Conservation (phyloP, 371 early-diverging fungal species). For the Mucor plumbeus region DNA sequence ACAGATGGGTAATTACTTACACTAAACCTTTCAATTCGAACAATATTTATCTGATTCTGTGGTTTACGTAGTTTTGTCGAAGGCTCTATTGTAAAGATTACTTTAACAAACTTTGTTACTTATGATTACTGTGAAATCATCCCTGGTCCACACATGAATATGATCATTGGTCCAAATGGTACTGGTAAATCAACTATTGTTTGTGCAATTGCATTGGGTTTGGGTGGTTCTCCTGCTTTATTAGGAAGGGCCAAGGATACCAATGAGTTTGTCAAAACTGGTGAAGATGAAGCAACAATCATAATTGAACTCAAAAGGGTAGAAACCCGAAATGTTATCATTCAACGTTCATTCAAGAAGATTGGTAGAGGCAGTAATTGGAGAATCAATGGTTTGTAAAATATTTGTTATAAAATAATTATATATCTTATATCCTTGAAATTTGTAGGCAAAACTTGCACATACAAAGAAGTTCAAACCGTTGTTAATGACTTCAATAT, state of each 20-base stretch:
- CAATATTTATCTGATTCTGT: background rate
- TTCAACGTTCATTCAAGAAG: constrained; percentile 74
- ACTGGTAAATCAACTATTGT: constrained; percentile 99
- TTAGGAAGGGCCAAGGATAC: constrained; percentile 90
- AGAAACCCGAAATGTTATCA: constrained; percentile 54
- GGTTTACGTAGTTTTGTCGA: constrained; percentile 53
- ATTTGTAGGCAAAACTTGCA: constrained; percentile 55
- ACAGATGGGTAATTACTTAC: background rate
- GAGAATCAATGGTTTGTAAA: constrained; percentile 76
- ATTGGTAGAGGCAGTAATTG: constrained; percentile 74
- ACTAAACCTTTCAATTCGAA: background rate
- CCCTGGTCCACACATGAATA: constrained; percentile 95
- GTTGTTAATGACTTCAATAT: constrained; percentile 71
- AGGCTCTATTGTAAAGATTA: constrained; percentile 83
- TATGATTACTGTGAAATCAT: constrained; percentile 84
- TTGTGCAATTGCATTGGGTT: constrained; percentile 95
- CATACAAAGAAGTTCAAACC: constrained; percentile 67
- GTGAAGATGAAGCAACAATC: constrained; percentile 77
- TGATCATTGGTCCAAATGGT: constrained; percentile 98
- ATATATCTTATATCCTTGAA: background rate
- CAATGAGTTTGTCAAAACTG: constrained; percentile 92
- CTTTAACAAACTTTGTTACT: constrained; percentile 88
- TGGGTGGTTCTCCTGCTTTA: constrained; percentile 87
- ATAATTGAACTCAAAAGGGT: constrained; percentile 78
- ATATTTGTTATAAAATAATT: background rate